phyloP scores from a whole-genome alignment of 2,329 filamentous ascomycete species.

The Cercospora sojina region DNA sequence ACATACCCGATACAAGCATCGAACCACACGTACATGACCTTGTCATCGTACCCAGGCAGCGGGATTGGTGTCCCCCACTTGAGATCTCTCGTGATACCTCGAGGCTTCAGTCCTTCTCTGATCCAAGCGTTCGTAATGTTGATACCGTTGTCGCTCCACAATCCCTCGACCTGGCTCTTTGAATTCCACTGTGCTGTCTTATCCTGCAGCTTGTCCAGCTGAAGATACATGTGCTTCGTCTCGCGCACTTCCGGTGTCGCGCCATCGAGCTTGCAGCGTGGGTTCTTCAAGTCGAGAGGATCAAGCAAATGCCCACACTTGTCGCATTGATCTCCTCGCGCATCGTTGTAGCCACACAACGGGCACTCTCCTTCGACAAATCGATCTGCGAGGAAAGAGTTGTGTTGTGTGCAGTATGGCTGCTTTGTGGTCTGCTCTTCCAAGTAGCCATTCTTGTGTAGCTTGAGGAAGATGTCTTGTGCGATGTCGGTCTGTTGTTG shows the following conservation, averaged over 20 bases:
- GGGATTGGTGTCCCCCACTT: constrained; percentile 77
- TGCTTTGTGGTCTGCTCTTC: constrained; percentile 85
- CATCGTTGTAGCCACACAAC: constrained; percentile 60
- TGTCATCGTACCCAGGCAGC: constrained; percentile 63
- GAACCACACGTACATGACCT: constrained; percentile 92
- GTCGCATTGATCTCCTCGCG: constrained; percentile 56
- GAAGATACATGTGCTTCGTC: constrained; percentile 90
- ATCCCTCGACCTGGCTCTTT: constrained; percentile 69
- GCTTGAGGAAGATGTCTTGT: constrained; percentile 82
- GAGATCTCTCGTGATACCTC: constrained; percentile 88
- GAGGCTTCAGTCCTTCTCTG: constrained; percentile 76
- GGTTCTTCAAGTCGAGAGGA: constrained; percentile 67
- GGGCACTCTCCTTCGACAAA: constrained; percentile 80
- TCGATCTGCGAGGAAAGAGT: constrained; percentile 74
- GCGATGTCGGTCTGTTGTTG: constrained; percentile 86
- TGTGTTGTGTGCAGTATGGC: constrained; percentile 73
- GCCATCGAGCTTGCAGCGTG: constrained; percentile 87
- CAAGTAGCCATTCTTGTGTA: constrained; percentile 85
- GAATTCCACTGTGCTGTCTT: constrained; percentile 76
- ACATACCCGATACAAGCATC: constrained; percentile 92
- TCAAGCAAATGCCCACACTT: constrained; percentile 52
- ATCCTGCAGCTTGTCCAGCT: constrained; percentile 77
- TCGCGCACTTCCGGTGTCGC: constrained; percentile 73
- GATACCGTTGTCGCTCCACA: constrained; percentile 72
- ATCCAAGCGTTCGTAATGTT: constrained; percentile 80